Base-by-base conservation (phyloP, 164 flowering plant species). In the Chimonanthus salicifolius region DNA sequence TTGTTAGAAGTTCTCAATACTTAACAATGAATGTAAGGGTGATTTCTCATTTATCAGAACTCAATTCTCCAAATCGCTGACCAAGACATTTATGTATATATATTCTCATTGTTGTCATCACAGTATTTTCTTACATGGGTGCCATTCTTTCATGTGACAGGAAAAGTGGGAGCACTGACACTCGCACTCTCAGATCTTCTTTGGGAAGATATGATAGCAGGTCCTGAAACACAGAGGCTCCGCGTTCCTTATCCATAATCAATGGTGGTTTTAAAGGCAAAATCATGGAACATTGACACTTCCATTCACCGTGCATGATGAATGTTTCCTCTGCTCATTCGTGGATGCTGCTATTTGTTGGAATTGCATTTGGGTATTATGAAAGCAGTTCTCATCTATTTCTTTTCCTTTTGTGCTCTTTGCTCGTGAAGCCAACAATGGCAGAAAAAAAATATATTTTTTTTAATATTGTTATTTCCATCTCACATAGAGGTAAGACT, bases 201-300 rank as follows among this genome's bases (percentile, higher is more conserved):
- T 16, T 90, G 97, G 94, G 87, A 87, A 49, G 98, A 91, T 72
- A 91, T 90, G 97, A 84, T 80, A 5, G 89, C 88, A 63, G 95
- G 94, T 21, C 86, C 94, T 69, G 92, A 80, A 18, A 79, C 87
- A 5, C 90, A 85, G 68, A 84, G 95, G 82, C 18, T 87, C 44
- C 74, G 67, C 43, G 84, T 90, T 78, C 87, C 92, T 4, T 91
- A 93, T 71, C 73, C 21, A 74, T 71, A 80, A 71, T 47, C 60
- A 54, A 60, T 11, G 50, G 3, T 50, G 74, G 87, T 92, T 88
- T 83, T 81, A 5, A 92, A 87, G 71, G 86, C 89, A 63, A 87
- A 86, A 67, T 82, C 84, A 70, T 67, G 94, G 60, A 54, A 11
- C 60, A 4, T 13, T 54, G 16, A 10, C 60, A 54, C 60, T 54